These are phyloP conservation scores for Apiospora arundinis DNA, from an alignment of 2,329 filamentous ascomycete species.

Conservation along the genomic window DNA sequence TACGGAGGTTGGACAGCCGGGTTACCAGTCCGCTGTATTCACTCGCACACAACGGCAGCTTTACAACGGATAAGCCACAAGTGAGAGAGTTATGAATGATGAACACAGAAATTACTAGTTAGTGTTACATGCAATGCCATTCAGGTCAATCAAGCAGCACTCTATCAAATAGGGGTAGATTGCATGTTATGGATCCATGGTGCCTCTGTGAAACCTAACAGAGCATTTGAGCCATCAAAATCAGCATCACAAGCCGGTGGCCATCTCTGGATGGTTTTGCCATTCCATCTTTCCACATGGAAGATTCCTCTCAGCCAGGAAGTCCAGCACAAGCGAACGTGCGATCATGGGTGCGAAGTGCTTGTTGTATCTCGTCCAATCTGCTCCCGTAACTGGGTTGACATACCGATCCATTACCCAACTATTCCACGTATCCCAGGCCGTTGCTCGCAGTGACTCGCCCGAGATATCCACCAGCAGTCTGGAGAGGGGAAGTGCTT, in stretches of 20 bases:
- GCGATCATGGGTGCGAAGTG: slow-evolving; percentile 11
- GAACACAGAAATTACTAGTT: background rate
- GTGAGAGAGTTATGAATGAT: background rate
- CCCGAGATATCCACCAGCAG: background rate
- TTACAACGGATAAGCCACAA: background rate
- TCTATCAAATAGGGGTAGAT: background rate
- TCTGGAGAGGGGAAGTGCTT: background rate
- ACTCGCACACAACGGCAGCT: background rate
- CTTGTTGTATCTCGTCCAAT: slow-evolving; percentile 15
- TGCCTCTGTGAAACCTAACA: background rate
- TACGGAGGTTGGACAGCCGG: background rate
- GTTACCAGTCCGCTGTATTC: background rate
- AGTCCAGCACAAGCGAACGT: slow-evolving; percentile 3
- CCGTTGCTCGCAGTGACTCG: background rate
- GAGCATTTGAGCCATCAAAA: background rate
- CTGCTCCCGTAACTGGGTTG: background rate
- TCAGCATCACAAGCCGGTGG: background rate
- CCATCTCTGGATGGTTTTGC: background rate
- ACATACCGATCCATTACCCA: slow-evolving; percentile 17
- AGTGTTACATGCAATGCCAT: background rate
- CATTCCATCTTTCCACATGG: slow-evolving; percentile 14
- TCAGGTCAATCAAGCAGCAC: background rate
- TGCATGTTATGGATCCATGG: background rate
- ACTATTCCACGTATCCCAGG: slow-evolving; percentile 6
- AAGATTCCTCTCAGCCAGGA: slow-evolving; percentile 7